Conservation (phyloP, 345 rosid species). For the Eucalyptus melliodora region DNA sequence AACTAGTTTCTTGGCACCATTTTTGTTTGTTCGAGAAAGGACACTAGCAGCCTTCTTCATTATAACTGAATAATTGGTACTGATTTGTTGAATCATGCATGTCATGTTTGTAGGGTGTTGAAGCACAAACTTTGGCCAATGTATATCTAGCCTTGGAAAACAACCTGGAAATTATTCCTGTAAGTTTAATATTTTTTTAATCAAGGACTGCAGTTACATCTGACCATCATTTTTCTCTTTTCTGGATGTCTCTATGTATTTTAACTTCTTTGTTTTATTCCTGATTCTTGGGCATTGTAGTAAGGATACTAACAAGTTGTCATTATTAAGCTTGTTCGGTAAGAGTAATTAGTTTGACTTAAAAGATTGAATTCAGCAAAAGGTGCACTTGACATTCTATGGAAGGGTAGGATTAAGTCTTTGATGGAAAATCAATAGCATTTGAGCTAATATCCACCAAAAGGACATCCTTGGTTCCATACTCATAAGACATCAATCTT, state of each 20-base stretch:
- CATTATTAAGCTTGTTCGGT: neutral
- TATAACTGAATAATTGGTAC: neutral
- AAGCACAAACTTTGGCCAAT: constrained; percentile 96
- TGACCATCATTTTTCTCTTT: neutral
- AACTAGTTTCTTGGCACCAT: neutral
- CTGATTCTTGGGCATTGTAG: neutral
- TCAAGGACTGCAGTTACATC: neutral
- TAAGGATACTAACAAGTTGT: neutral
- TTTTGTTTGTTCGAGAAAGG: neutral
- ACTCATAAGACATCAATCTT: neutral
- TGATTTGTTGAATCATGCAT: neutral
- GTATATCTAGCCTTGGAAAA: constrained; percentile 91
- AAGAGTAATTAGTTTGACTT: neutral
- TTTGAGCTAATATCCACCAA: neutral
- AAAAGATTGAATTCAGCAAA: neutral
- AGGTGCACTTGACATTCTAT: neutral
- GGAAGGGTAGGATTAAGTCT: neutral
- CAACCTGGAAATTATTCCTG: constrained; percentile 95
- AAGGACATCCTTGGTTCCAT: neutral
- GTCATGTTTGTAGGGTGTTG: constrained; percentile 63
- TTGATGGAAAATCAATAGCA: neutral
- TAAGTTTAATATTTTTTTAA: constrained; percentile 23
- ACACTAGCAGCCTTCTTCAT: neutral
- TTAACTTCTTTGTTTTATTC: neutral
- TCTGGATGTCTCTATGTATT: neutral